Percentiles rank a stretch among this genome's conserved stretches.
These are phyloP conservation scores for Allodekkera sacchari DNA, from an alignment of 805 yeast genomes.

Conservation along the genomic window DNA sequence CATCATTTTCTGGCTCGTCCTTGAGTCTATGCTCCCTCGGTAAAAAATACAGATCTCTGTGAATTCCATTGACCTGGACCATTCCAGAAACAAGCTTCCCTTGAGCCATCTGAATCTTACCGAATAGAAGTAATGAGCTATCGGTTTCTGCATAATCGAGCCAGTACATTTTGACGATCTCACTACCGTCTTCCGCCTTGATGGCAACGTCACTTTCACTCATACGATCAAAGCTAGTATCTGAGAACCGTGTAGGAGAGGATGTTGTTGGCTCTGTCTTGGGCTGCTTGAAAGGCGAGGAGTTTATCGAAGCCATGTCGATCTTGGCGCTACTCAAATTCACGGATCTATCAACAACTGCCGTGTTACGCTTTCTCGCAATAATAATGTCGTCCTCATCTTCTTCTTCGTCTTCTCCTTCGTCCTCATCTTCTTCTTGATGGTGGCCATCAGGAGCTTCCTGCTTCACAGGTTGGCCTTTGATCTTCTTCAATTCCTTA, in stretches of 20 bases:
- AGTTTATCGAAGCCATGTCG: conserved; percentile 8
- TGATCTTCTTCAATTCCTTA: neutral
- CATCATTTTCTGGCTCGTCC: conserved; percentile 25
- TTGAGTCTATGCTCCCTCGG: conserved; percentile 41
- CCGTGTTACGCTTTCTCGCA: conserved; percentile 40
- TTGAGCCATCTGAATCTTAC: conserved; percentile 59
- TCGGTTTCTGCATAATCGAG: conserved; percentile 79
- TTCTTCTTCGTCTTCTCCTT: conserved; percentile 29
- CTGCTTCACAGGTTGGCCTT: neutral
- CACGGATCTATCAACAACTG: conserved; percentile 32
- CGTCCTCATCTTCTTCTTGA: conserved; percentile 5
- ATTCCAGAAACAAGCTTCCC: conserved; percentile 61
- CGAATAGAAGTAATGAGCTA: conserved; percentile 62
- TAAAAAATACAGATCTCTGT: conserved; percentile 67
- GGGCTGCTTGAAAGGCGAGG: conserved; percentile 18
- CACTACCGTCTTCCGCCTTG: conserved; percentile 23
- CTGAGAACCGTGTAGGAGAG: conserved; percentile 16
- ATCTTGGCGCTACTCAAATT: conserved; percentile 30
- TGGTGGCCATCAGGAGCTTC: conserved; percentile 2
- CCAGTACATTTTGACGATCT: conserved; percentile 71
- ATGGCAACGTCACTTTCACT: conserved; percentile 30
- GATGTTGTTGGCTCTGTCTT: conserved; percentile 8
- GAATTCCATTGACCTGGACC: conserved; percentile 63
- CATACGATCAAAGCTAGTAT: conserved; percentile 21
- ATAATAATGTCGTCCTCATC: conserved; percentile 55